phyloP scores from a whole-genome alignment of 495 filamentous ascomycete genomes.

The Trichoderma asperelloides region DNA sequence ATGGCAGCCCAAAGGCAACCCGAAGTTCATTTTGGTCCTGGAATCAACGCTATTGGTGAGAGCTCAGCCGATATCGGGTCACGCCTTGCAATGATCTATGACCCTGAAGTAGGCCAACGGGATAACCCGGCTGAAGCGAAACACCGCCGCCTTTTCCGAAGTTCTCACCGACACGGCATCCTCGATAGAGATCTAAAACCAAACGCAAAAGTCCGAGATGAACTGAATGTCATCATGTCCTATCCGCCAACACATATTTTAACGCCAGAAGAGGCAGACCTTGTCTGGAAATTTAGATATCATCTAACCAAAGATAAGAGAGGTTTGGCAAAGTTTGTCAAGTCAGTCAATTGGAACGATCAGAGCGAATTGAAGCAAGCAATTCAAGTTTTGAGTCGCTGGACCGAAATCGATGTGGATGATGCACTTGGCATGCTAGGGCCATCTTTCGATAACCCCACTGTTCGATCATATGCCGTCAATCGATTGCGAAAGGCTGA shows the following conservation, averaged over 20 bases:
- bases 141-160: conserved; percentile 82
- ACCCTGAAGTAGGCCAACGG: conserved; percentile 78
- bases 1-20: conserved; percentile 66
- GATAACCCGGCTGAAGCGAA: conserved; percentile 96
- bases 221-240: conserved; percentile 80
- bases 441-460: conserved; percentile 78
- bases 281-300: conserved; percentile 94
- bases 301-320: conserved; percentile 87
- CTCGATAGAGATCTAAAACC: conserved; percentile 90
- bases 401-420: conserved; percentile 96
- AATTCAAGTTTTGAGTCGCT: conserved; percentile 80
- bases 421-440: conserved; percentile 93
- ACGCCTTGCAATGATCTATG: conserved; percentile 74
- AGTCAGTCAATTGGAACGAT: conserved; percentile 91
- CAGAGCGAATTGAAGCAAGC: conserved; percentile 78
- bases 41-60: conserved; percentile 58
- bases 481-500: conserved; percentile 84
- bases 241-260: conserved; percentile 89
- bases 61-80: conserved; percentile 42
- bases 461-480: conserved; percentile 87
- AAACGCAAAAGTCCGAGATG: conserved; percentile 92
- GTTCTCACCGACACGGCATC: conserved; percentile 78
- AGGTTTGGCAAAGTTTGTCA: conserved; percentile 94
- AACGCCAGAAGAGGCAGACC: conserved; percentile 82
- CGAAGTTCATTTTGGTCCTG: conserved; percentile 74